Conservation (phyloP, 257 asterid species). For the Solanum peruvianum region DNA sequence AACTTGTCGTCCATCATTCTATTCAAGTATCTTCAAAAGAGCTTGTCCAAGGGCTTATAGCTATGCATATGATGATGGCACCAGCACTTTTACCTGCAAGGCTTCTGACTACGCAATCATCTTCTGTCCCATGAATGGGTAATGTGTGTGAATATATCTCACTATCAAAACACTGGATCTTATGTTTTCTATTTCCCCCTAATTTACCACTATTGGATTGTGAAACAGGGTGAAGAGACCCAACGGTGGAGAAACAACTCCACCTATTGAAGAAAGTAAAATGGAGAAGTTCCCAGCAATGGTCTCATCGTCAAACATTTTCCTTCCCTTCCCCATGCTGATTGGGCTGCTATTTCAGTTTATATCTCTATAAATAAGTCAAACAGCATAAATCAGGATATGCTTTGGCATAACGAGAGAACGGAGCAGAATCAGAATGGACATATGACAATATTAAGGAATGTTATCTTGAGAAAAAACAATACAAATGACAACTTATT, state of each 20-base stretch:
- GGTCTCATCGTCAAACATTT: constrained; percentile 21
- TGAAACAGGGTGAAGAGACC: constrained; percentile 26
- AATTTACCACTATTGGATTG: not conserved
- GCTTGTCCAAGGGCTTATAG: constrained; percentile 78
- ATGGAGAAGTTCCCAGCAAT: constrained; percentile 6
- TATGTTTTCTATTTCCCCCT: not conserved
- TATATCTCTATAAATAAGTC: not conserved
- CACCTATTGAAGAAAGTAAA: constrained; percentile 23
- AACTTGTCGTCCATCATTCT: constrained; percentile 66
- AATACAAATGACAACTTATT: not conserved
- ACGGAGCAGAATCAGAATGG: not conserved
- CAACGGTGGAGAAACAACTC: constrained; percentile 17
- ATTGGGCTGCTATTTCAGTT: constrained; percentile 4
- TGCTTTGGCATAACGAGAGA: not conserved
- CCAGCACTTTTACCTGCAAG: constrained; percentile 90
- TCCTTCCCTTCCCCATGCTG: constrained; percentile 16
- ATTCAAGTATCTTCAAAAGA: constrained; percentile 55
- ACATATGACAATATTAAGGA: not conserved
- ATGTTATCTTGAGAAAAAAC: not conserved
- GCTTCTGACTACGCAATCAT: constrained; percentile 36
- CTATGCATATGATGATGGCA: constrained; percentile 69
- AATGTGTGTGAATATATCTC: not conserved
- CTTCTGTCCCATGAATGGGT: constrained; percentile 39
- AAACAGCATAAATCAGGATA: not conserved
- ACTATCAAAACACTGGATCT: not conserved